Evolutionary conservation across 495 filamentous ascomycete species (phyloP).

Genomic region (Neurospora discreta): DNA sequence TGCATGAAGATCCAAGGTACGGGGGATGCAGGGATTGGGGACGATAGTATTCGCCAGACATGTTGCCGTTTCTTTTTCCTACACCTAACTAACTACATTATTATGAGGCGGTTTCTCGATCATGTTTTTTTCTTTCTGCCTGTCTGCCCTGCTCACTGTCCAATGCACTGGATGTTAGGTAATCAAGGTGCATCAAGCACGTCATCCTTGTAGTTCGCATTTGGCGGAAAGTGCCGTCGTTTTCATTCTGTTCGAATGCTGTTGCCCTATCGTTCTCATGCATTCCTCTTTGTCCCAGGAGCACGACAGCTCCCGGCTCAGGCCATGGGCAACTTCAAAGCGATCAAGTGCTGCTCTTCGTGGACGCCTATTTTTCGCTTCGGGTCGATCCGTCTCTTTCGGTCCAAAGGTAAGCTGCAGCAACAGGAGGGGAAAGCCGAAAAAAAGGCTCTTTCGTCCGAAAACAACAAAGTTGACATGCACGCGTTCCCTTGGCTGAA

Average conservation of each 20-base stretch:
- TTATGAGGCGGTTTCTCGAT: neutral
- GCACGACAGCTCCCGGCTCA: neutral
- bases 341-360: neutral
- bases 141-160: neutral
- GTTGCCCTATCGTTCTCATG: neutral
- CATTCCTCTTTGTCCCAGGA: neutral
- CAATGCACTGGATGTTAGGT: neutral
- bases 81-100: too few species aligned
- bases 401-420: too few species aligned
- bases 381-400: neutral
- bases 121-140: neutral
- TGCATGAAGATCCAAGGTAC: neutral
- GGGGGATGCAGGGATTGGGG: neutral
- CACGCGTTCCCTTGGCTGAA: neutral
- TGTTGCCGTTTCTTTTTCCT: neutral
- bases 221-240: neutral
- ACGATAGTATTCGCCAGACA: neutral
- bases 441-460: neutral
- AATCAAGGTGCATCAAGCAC: neutral
- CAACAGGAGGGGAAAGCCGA: neutral
- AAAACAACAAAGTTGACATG: neutral
- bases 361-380: neutral
- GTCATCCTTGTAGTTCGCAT: neutral
- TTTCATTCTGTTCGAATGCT: neutral
- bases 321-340: neutral